Evolutionary conservation across 148 eudicot species (phyloP).

Genomic region (Vaccinium corymbosum): DNA sequence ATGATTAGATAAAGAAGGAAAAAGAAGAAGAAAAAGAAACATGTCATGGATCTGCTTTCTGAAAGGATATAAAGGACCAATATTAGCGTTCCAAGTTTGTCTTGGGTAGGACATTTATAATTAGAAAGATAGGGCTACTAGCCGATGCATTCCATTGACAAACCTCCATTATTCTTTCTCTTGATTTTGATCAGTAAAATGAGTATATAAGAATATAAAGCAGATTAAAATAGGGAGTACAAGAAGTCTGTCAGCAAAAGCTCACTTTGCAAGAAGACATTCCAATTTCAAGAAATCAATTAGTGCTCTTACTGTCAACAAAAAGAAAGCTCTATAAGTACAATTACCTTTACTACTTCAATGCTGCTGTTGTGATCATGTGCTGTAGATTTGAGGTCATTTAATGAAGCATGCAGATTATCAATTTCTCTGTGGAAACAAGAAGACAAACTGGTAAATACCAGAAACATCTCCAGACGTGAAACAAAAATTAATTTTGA

Average conservation of each 20-base stretch:
- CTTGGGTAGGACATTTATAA: background rate
- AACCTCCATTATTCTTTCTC: background rate
- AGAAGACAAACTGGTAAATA: background rate
- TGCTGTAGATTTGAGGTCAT: slow-evolving; percentile 23
- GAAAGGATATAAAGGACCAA: background rate
- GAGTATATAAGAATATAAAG: too few species aligned
- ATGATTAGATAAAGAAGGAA: background rate
- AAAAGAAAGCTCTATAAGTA: background rate
- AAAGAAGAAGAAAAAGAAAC: background rate
- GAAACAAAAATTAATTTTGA: background rate
- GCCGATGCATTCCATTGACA: background rate
- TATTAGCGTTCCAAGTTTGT: background rate
- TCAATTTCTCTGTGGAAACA: slow-evolving; percentile 58
- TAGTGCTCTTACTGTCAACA: background rate
- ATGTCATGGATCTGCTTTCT: background rate
- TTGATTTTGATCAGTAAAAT: background rate
- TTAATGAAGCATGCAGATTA: slow-evolving; percentile 43
- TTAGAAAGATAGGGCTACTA: background rate
- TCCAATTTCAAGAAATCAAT: background rate
- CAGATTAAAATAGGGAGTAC: too few species aligned
- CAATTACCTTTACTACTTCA: slow-evolving; percentile 53
- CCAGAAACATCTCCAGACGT: background rate
- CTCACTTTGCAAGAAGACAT: too few species aligned
- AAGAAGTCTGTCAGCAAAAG: too few species aligned
- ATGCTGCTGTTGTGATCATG: slow-evolving; percentile 26